Base-by-base conservation (phyloP, 306 rosid species). In the Hippophae rhamnoides region DNA sequence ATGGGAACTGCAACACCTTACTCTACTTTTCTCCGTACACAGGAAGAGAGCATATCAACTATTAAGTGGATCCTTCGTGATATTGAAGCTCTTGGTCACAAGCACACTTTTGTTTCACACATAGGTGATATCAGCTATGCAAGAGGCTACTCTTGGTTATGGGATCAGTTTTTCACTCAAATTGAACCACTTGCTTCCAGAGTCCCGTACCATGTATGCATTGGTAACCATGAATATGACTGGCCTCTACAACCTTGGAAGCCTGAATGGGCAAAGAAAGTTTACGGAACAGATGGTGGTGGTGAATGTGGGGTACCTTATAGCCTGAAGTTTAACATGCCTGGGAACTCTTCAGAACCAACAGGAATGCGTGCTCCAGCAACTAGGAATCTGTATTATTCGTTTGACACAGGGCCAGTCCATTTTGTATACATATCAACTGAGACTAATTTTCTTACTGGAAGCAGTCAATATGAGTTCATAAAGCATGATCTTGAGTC, bases 261-360 rank as follows among this genome's bases (percentile, higher is more conserved):
- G 66, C 95, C 97, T 6, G 82, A 77, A 10, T 88, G 97, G 96
- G 66, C 99, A 1, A 7, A 5, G 13, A 40, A 62, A 1, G 65
- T 53, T 61, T 92, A 92, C 27, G 86, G 89, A 61, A 87, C 54
- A 63, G 99, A 92, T 40, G 93, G 99, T 25, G 96, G 99, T 56
- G 99, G 99, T 44, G 99, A 92, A 72, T 92, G 99, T 27, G 96
- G 96, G 53, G 85, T 92, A 43, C 99, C 97, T 13, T 92, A 86
- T 50, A 87, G 96, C 78, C 70, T 85, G 10, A 81, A 70, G 86
- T 92, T 92, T 77, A 75, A 76, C 72, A 92, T 92, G 99, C 99
- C 96, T 8, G 99, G 96, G 57, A 82, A 80, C 76, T 87, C 93
- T 63, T 82, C 90, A 12, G 96, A 92, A 74, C 67, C 75, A 10